These are phyloP conservation scores for Leptographium lundbergii DNA, from an alignment of 2,329 filamentous ascomycete genomes.

Conservation along the genomic window DNA sequence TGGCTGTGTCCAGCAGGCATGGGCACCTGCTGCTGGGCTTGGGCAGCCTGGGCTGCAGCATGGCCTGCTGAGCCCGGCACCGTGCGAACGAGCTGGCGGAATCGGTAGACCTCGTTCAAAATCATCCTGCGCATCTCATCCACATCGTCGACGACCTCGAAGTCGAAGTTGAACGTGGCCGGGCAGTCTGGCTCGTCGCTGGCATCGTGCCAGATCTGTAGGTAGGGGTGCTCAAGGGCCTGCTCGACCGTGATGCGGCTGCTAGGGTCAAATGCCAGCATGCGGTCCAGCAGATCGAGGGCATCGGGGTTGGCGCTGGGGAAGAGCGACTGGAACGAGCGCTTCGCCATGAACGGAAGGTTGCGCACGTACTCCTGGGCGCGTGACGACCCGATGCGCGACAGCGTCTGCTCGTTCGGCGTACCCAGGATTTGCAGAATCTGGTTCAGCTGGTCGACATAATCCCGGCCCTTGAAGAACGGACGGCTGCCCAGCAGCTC, in stretches of 20 bases:
- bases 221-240: constrained; percentile 89
- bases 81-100: constrained; percentile 53
- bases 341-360: constrained; percentile 87
- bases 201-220: constrained; percentile 97
- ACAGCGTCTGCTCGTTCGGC: constrained; percentile 87
- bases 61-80: constrained; percentile 26
- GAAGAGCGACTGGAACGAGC: constrained; percentile 79
- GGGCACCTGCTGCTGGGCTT: constrained; percentile 30
- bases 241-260: constrained; percentile 89
- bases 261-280: constrained; percentile 94
- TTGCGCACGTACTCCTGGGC: constrained; percentile 98
- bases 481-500: constrained; percentile 91
- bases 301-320: constrained; percentile 91
- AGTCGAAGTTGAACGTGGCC: constrained; percentile 93
- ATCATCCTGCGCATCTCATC: constrained; percentile 96
- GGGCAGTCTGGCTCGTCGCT: constrained; percentile 92
- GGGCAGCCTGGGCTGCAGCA: constrained; percentile 8
- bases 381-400: constrained; percentile 84
- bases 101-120: constrained; percentile 79
- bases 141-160: constrained; percentile 94
- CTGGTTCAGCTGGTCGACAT: constrained; percentile 98
- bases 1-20: constrained; percentile 37
- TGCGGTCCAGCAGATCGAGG: constrained; percentile 86
- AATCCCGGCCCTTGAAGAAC: constrained; percentile 98
- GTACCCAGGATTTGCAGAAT: constrained; percentile 97